Percentiles rank a stretch among this genome's conserved stretches.
Evolutionary conservation across 2,329 filamentous ascomycete species (phyloP).

Genomic region (Pestalotiopsis sp.): DNA sequence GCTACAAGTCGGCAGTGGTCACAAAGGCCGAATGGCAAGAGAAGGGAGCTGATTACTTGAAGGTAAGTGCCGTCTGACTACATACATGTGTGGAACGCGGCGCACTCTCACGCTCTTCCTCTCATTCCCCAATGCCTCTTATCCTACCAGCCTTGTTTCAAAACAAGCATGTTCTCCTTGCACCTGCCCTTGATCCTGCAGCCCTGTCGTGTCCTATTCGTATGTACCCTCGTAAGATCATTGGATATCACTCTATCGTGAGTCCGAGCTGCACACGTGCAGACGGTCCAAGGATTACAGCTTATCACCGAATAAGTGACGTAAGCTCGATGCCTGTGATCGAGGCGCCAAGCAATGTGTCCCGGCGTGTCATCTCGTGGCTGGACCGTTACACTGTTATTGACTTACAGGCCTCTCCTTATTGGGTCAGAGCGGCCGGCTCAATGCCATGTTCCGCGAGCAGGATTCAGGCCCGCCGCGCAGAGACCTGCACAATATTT

Average conservation of each 20-base stretch:
- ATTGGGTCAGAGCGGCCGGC: neutral
- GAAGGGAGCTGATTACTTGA: constrained; percentile 92
- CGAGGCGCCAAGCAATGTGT: neutral
- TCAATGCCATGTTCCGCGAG: neutral
- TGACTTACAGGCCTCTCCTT: neutral
- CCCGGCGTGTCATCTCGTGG: neutral
- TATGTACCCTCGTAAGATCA: neutral
- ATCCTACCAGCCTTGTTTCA: neutral
- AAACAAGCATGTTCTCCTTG: neutral
- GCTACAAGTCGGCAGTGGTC: constrained; percentile 66
- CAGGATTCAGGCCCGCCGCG: no score
- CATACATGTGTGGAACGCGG: neutral
- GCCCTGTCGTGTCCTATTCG: neutral
- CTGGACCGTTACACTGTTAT: neutral
- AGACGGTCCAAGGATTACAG: neutral
- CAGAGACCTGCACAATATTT: neutral
- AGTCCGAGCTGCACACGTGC: neutral
- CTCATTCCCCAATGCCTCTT: constrained; percentile 4
- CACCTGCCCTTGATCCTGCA: neutral
- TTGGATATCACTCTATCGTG: neutral
- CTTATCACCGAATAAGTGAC: neutral
- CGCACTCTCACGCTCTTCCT: neutral
- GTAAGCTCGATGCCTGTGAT: neutral
- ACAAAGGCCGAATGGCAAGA: constrained; percentile 83
- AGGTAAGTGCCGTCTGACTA: constrained; percentile 51